Evolutionary conservation across 2,329 filamentous ascomycete species (phyloP).

Genomic region (Exophiala oligosperma): DNA sequence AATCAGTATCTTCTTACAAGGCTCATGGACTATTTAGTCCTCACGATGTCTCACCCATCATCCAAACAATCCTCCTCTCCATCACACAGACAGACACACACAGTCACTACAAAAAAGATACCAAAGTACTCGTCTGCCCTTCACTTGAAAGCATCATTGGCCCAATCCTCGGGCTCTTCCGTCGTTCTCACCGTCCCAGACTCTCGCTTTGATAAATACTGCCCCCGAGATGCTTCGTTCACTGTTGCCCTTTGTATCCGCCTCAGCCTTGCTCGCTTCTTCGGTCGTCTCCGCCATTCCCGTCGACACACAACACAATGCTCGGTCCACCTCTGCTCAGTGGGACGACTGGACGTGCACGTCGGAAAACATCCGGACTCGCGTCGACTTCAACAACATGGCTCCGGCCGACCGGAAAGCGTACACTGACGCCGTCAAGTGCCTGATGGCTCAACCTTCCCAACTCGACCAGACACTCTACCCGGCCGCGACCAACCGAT

Average conservation of each 20-base stretch:
- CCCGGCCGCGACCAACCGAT: conserved; percentile 36
- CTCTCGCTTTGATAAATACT: conserved; percentile 1
- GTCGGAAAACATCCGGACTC: conserved; percentile 16
- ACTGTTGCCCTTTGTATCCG: conserved; percentile 18
- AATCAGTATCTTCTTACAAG: neutral
- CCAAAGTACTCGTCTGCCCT: neutral
- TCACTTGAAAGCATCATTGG: neutral
- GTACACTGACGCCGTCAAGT: conserved; percentile 42
- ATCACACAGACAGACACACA: neutral
- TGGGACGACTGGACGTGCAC: conserved; percentile 11
- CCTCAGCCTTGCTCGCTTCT: conserved; percentile 13
- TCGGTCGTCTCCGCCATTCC: conserved; percentile 13
- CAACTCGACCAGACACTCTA: conserved; percentile 32
- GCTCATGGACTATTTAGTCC: conserved; percentile 1
- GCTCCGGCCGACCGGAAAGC: conserved; percentile 28
- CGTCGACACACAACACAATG: conserved; percentile 3
- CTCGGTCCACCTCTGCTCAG: conserved; percentile 10
- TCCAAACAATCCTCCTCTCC: neutral
- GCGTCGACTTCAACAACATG: conserved; percentile 28
- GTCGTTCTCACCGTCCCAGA: neutral
- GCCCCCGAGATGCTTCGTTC: conserved; percentile 20
- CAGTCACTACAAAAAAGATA: neutral
- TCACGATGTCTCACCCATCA: neutral
- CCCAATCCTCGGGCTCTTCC: no score
- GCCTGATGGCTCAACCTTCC: conserved; percentile 35